phyloP scores from a whole-genome alignment of 1,284 basidiomycete genomes.

The Schizophyllum amplum region DNA sequence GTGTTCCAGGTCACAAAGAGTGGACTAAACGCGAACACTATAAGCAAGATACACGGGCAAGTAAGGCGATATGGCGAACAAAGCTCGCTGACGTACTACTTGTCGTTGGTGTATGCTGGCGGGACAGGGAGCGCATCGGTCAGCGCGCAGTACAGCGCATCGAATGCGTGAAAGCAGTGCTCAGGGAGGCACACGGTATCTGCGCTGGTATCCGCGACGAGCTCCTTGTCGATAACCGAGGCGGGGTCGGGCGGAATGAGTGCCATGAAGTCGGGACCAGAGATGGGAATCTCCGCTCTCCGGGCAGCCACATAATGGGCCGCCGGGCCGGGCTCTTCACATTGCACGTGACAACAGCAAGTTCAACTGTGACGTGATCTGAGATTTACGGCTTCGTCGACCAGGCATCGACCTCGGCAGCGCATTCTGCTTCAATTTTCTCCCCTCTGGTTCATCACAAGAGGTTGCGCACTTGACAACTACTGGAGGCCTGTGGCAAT shows the following conservation, averaged over 20 bases:
- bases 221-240: slow-evolving; percentile 18
- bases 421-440: too few relatives aligned
- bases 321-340: too few relatives aligned
- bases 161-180: slow-evolving; percentile 76
- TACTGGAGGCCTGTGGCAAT: too few relatives aligned
- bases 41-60: not conserved
- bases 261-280: slow-evolving; percentile 32
- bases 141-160: slow-evolving; percentile 68
- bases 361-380: too few relatives aligned
- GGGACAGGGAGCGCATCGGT: slow-evolving; percentile 43
- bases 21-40: slow-evolving; percentile 44
- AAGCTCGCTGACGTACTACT: slow-evolving; percentile 46
- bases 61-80: not conserved
- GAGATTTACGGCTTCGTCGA: too few relatives aligned
- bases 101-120: slow-evolving; percentile 57
- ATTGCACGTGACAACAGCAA: too few relatives aligned
- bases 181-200: slow-evolving; percentile 51
- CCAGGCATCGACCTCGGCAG: too few relatives aligned
- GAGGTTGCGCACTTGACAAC: too few relatives aligned
- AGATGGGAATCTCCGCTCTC: not conserved
- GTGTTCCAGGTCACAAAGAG: slow-evolving; percentile 97
- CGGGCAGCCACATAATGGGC: too few relatives aligned
- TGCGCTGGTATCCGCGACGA: slow-evolving; percentile 22
- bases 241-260: slow-evolving; percentile 37
- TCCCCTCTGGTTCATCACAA: too few relatives aligned